Evolutionary conservation across 2,329 filamentous ascomycete species (phyloP).

Genomic region (Anisogramma anomala): DNA sequence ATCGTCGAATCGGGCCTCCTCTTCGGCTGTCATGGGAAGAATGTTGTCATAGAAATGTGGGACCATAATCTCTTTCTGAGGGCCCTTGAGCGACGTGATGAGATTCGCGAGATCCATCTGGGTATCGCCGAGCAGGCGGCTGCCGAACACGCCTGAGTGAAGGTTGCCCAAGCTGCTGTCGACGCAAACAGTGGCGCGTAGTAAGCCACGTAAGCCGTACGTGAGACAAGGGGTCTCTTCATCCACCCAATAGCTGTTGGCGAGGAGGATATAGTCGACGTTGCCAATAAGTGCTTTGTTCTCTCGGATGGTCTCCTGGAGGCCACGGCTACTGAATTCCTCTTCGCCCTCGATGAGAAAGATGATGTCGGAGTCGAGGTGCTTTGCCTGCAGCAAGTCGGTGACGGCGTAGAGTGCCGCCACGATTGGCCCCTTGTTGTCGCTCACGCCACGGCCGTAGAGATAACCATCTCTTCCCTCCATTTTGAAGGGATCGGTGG

Average conservation of each 20-base stretch:
- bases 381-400: conserved; percentile 74
- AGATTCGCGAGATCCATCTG: conserved; percentile 82
- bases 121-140: conserved; percentile 78
- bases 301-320: conserved; percentile 67
- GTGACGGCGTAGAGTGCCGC: conserved; percentile 90
- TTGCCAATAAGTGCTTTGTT: conserved; percentile 78
- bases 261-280: conserved; percentile 87
- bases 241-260: conserved; percentile 98
- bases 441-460: conserved; percentile 90
- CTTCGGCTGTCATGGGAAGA: conserved; percentile 59
- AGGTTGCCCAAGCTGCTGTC: conserved; percentile 79
- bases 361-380: conserved; percentile 74
- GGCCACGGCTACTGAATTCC: conserved; percentile 85
- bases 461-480: conserved; percentile 83
- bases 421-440: conserved; percentile 94
- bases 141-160: conserved; percentile 95
- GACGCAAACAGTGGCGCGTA: conserved; percentile 83
- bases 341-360: conserved; percentile 97
- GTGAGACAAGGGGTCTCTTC: conserved; percentile 92
- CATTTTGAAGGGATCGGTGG: conserved; percentile 77
- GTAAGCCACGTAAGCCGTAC: conserved; percentile 84
- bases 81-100: conserved; percentile 69
- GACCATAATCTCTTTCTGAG: conserved; percentile 69
- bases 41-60: conserved; percentile 84
- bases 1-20: conserved; percentile 71